Conservation (phyloP, 768 basidiomycete genomes). For the Pisolithus sp. region DNA sequence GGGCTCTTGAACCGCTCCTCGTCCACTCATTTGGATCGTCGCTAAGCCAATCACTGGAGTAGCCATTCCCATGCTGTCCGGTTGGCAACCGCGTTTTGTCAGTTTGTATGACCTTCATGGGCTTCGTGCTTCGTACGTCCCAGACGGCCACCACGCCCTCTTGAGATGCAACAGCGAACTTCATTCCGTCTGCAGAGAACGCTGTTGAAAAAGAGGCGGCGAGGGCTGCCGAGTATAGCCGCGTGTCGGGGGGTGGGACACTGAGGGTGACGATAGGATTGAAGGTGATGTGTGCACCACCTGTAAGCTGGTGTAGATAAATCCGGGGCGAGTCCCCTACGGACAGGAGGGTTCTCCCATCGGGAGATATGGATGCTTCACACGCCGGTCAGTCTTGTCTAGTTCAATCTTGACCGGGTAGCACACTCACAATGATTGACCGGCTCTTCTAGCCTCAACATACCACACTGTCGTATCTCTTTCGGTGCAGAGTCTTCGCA, state of each 20-base stretch:
- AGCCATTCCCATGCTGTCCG: slow-evolving; percentile 31
- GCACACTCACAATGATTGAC: slow-evolving; percentile 71
- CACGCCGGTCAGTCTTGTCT: slow-evolving; percentile 6
- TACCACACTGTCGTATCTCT: slow-evolving; percentile 44
- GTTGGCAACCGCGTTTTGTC: slow-evolving; percentile 29
- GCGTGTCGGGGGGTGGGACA: slow-evolving; percentile 50
- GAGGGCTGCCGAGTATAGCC: slow-evolving; percentile 37
- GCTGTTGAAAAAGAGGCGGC: slow-evolving; percentile 76
- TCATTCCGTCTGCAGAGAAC: slow-evolving; percentile 68
- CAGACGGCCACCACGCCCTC: slow-evolving; percentile 76
- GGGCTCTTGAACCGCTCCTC: slow-evolving; percentile 48
- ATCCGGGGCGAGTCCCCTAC: slow-evolving; percentile 89
- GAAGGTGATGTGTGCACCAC: slow-evolving; percentile 56
- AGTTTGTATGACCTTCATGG: slow-evolving; percentile 63
- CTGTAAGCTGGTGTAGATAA: slow-evolving; percentile 71
- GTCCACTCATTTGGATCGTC: slow-evolving; percentile 70
- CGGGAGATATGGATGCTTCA: slow-evolving; percentile 82
- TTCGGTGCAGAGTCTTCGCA: slow-evolving; percentile 38
- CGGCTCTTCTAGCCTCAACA: slow-evolving; percentile 55
- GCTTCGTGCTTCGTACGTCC: slow-evolving; percentile 73
- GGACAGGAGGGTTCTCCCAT: slow-evolving; percentile 78
- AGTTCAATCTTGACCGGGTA: not conserved
- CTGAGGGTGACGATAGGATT: slow-evolving; percentile 61
- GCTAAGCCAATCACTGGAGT: slow-evolving; percentile 46
- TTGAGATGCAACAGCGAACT: slow-evolving; percentile 80